These are phyloP conservation scores for Fomitopsis serialis DNA, from an alignment of 768 basidiomycete genomes.

Conservation along the genomic window DNA sequence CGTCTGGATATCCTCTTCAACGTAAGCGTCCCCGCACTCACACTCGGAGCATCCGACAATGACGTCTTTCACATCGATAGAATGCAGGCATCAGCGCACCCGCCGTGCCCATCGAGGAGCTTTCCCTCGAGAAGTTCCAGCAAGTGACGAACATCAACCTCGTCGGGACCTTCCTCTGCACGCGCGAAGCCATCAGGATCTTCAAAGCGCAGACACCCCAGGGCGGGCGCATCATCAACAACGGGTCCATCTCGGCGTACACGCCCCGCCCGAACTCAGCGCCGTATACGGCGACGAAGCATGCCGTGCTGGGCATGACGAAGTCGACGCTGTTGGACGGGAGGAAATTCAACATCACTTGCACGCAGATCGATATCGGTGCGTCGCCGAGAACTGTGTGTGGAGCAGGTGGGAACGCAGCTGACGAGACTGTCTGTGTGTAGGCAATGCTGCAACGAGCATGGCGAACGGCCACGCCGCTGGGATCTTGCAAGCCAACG, in stretches of 20 bases:
- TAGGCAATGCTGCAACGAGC: conserved; percentile 68
- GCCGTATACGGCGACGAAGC: conserved; percentile 77
- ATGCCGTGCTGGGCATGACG: conserved; percentile 73
- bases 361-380: conserved; percentile 84
- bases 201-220: conserved; percentile 72
- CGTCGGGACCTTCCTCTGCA: conserved; percentile 68
- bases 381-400: conserved; percentile 3
- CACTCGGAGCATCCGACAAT: not conserved
- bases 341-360: conserved; percentile 63
- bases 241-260: conserved; percentile 74
- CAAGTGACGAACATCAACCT: conserved; percentile 69
- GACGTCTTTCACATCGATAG: conserved; percentile 28
- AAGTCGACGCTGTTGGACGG: conserved; percentile 77
- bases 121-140: conserved; percentile 56
- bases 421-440: not conserved
- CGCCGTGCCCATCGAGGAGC: conserved; percentile 49
- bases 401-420: not conserved
- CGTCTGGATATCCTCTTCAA: conserved; percentile 78
- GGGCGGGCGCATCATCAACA: conserved; percentile 65
- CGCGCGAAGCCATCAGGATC: conserved; percentile 63
- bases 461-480: conserved; percentile 42
- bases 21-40: conserved; percentile 31
- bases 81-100: conserved; percentile 66
- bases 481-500: conserved; percentile 68
- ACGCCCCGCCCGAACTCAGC: conserved; percentile 57